Evolutionary conservation across 768 basidiomycete species (phyloP).

Genomic region (Suillus brevipes): DNA sequence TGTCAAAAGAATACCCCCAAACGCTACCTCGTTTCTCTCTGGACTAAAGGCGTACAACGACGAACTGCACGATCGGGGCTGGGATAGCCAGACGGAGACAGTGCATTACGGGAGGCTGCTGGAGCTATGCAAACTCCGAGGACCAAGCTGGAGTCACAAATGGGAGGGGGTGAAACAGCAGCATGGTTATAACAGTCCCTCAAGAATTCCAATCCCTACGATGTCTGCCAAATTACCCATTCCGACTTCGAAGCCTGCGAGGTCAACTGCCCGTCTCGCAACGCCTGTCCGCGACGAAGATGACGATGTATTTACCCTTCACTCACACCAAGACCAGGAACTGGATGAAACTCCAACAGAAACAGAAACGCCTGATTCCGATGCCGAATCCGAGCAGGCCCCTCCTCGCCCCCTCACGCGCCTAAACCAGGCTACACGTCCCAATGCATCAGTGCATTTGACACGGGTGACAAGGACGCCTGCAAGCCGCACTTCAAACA

Average conservation of each 20-base stretch:
- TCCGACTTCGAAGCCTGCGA: conserved; percentile 21
- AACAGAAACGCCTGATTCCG: conserved; percentile 13
- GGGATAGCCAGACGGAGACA: conserved; percentile 78
- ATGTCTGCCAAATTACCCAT: conserved; percentile 17
- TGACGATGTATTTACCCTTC: conserved; percentile 43
- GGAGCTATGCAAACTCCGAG: conserved; percentile 81
- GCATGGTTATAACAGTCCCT: conserved; percentile 38
- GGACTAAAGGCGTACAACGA: conserved; percentile 88
- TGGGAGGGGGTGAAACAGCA: conserved; percentile 72
- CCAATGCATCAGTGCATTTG: conserved; percentile 11
- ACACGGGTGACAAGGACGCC: conserved; percentile 12
- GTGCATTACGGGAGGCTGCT: conserved; percentile 80
- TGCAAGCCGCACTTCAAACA: conserved; percentile 20
- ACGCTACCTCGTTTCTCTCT: conserved; percentile 73
- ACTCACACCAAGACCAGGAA: conserved; percentile 44
- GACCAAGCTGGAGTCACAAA: conserved; percentile 77
- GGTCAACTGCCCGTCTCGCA: conserved; percentile 24
- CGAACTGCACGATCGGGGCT: conserved; percentile 66
- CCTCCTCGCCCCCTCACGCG: conserved; percentile 9
- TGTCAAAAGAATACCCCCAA: conserved; percentile 62
- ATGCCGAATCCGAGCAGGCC: conserved; percentile 14
- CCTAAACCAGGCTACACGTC: conserved; percentile 9
- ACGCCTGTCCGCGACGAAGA: conserved; percentile 37
- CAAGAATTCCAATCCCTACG: conserved; percentile 18
- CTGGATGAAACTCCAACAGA: conserved; percentile 22